phyloP scores from a whole-genome alignment of 2,329 filamentous ascomycete genomes.

The Arthrobotrys pseudoclavata region DNA sequence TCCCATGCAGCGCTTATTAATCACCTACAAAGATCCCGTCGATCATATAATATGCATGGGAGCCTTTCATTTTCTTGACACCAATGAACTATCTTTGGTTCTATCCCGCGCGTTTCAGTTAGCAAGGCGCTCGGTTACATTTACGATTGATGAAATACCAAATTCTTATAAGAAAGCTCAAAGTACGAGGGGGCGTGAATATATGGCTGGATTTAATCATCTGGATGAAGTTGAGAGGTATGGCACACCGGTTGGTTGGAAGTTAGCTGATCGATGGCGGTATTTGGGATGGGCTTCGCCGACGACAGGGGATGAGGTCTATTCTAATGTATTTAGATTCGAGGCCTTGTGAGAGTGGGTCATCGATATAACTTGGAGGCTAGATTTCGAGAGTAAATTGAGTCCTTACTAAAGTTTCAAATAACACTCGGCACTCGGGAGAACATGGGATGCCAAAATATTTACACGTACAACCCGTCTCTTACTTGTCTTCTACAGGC shows the following conservation, averaged over 20 bases:
- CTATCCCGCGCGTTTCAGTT: constrained; percentile 7
- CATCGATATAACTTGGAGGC: not conserved
- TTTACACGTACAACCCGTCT: too few species aligned
- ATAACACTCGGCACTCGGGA: too few species aligned
- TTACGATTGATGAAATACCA: constrained; percentile 18
- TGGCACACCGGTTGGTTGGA: constrained; percentile 13
- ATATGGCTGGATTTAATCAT: constrained; percentile 21
- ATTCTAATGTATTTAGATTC: constrained; percentile 12
- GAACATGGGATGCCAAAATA: too few species aligned
- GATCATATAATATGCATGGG: constrained; percentile 20
- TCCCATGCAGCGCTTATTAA: constrained; percentile 16
- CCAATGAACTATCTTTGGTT: constrained; percentile 1
- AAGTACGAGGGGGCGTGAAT: not conserved
- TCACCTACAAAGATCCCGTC: not conserved
- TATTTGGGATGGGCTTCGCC: constrained; percentile 11
- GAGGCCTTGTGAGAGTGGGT: not conserved
- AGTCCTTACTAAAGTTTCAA: too few species aligned
- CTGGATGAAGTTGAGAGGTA: constrained; percentile 1
- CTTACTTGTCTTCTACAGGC: too few species aligned
- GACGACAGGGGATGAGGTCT: constrained; percentile 7
- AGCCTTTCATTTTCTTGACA: constrained; percentile 12
- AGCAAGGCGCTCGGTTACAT: constrained; percentile 9
- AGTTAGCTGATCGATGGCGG: constrained; percentile 8
- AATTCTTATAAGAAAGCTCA: constrained; percentile 6
- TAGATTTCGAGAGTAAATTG: too few species aligned